A percentile compares a stretch with the other conserved stretches of the same genome.
Evolutionary conservation across 352 stramenopile genomes (phyloP).

Genomic region (Globisporangium apiculatum): DNA sequence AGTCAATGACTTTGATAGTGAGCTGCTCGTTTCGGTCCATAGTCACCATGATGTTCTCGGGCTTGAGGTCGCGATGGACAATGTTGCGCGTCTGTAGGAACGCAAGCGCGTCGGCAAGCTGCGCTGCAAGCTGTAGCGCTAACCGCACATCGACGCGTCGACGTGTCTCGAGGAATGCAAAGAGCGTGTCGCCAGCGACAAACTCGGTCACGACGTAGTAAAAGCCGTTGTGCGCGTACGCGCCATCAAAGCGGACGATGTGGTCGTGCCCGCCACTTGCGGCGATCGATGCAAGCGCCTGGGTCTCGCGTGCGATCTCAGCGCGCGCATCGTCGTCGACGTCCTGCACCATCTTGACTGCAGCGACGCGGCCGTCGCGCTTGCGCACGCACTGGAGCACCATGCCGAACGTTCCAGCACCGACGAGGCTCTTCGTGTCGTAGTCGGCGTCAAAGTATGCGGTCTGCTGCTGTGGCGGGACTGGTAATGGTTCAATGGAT

Average conservation of each 20-base stretch:
- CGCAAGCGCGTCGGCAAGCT: constrained; percentile 56
- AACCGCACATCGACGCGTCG: constrained; percentile 29
- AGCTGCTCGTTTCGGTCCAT: constrained; percentile 20
- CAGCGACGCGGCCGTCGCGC: constrained; percentile 42
- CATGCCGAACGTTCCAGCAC: constrained; percentile 69
- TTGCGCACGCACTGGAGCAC: constrained; percentile 80
- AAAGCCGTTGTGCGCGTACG: constrained; percentile 72
- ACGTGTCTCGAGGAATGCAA: constrained; percentile 56
- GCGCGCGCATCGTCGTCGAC: constrained; percentile 30
- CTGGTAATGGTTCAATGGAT: not conserved
- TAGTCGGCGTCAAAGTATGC: constrained; percentile 63
- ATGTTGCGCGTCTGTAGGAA: constrained; percentile 64
- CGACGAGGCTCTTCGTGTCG: constrained; percentile 51
- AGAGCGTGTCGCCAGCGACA: constrained; percentile 58
- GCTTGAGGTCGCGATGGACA: constrained; percentile 86
- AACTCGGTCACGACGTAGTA: constrained; percentile 82
- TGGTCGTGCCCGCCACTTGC: constrained; percentile 46
- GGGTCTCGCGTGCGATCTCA: constrained; percentile 56
- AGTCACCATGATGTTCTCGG: constrained; percentile 81
- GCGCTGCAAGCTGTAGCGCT: constrained; percentile 44
- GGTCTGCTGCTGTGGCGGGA: not conserved
- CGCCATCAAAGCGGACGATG: constrained; percentile 55
- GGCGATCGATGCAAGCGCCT: constrained; percentile 45
- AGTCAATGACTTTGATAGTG: constrained; percentile 84
- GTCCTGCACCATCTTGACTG: constrained; percentile 78